phyloP scores from a whole-genome alignment of 208 protist species.

The Leishmania lainsoni region DNA sequence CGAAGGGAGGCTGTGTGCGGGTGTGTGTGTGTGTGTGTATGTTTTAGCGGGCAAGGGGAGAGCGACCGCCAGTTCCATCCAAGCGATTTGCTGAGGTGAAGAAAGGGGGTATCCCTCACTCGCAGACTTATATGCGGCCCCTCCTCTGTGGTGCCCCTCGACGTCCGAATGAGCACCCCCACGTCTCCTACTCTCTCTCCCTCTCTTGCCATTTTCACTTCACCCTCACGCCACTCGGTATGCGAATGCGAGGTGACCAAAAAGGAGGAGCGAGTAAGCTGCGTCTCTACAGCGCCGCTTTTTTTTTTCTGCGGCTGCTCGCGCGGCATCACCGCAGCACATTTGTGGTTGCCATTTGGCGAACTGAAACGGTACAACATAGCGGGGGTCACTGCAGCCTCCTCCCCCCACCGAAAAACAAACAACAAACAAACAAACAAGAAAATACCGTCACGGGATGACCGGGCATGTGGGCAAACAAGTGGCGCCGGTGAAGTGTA shows the following conservation, averaged over 20 bases:
- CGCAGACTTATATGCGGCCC: background rate
- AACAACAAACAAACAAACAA: no score
- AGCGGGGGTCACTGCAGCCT: background rate
- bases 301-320: background rate
- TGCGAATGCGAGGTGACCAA: background rate
- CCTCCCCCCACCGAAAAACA: background rate
- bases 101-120: background rate
- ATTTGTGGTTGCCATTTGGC: background rate
- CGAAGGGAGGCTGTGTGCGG: background rate
- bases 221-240: background rate
- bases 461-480: background rate
- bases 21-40: background rate
- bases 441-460: background rate
- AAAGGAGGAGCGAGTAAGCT: background rate
- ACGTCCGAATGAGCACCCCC: background rate
- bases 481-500: conserved; percentile 20
- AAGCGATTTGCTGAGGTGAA: background rate
- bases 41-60: background rate
- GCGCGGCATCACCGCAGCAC: background rate
- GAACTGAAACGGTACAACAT: background rate
- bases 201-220: background rate
- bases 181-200: background rate
- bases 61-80: background rate
- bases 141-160: background rate
- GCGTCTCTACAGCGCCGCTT: background rate